phyloP scores from a whole-genome alignment of 2,329 filamentous ascomycete species.

The Cryphonectria nitschkei region DNA sequence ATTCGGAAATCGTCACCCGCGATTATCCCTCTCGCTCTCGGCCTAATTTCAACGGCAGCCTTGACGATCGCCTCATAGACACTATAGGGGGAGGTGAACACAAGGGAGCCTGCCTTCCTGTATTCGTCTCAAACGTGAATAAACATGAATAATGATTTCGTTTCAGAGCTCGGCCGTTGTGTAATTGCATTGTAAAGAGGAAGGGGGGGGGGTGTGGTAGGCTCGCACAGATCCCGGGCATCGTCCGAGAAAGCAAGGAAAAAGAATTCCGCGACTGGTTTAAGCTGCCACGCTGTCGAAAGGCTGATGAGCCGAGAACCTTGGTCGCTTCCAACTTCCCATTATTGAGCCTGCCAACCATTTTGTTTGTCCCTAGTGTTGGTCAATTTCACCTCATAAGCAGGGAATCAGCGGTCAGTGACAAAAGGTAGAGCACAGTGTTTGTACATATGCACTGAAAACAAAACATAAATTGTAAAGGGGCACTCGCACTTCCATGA shows the following conservation, averaged over 20 bases:
- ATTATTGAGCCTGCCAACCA: neutral
- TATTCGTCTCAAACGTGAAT: slow-evolving; percentile 13
- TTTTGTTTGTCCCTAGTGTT: neutral
- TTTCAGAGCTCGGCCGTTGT: neutral
- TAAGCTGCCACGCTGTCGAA: neutral
- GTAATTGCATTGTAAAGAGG: neutral
- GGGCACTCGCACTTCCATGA: neutral
- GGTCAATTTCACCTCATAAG: neutral
- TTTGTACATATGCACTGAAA: neutral
- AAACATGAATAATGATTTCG: neutral
- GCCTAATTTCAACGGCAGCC: neutral
- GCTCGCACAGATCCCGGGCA: slow-evolving; percentile 20
- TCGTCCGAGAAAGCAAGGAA: slow-evolving; percentile 17
- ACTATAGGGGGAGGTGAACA: slow-evolving; percentile 16
- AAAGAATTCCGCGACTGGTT: slow-evolving; percentile 19
- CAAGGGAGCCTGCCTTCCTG: neutral
- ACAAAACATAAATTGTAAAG: neutral
- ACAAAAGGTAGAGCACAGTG: neutral
- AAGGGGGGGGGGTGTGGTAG: slow-evolving; percentile 5
- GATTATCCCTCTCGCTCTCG: neutral
- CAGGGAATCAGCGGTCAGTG: slow-evolving; percentile 1
- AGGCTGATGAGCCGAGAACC: neutral
- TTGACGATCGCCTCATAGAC: neutral
- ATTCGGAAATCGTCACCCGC: neutral
- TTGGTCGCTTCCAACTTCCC: neutral